Evolutionary conservation across 2,329 filamentous ascomycete genomes (phyloP).

Genomic region (Gremmenia infestans): DNA sequence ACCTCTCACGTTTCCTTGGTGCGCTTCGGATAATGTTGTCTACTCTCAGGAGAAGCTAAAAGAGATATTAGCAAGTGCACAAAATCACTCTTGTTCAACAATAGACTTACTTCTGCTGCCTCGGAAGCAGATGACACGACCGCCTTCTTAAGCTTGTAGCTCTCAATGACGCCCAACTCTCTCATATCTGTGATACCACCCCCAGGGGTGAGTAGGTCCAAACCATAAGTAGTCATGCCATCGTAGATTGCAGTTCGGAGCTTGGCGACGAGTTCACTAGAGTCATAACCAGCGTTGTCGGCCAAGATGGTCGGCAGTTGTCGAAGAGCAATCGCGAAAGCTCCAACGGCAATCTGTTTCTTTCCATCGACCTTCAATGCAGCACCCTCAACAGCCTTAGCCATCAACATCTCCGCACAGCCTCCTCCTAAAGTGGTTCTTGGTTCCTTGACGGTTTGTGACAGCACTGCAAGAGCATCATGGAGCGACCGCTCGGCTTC

Average conservation of each 20-base stretch:
- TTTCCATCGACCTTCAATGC: conserved; percentile 95
- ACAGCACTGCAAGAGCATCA: conserved; percentile 91
- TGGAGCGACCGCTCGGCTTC: conserved; percentile 95
- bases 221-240: conserved; percentile 84
- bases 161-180: conserved; percentile 90
- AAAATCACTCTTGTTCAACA: conserved; percentile 4
- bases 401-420: conserved; percentile 98
- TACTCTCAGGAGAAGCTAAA: conserved; percentile 78
- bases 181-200: conserved; percentile 95
- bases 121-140: conserved; percentile 95
- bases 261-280: conserved; percentile 85
- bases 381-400: conserved; percentile 90
- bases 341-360: conserved; percentile 87
- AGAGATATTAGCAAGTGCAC: conserved; percentile 11
- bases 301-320: conserved; percentile 95
- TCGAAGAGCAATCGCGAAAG: conserved; percentile 82
- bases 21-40: conserved; percentile 97
- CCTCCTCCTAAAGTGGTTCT: conserved; percentile 91
- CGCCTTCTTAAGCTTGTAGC: conserved; percentile 98
- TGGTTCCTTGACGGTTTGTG: conserved; percentile 92
- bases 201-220: conserved; percentile 84
- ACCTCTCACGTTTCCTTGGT: conserved; percentile 74
- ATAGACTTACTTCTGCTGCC: conserved; percentile 76
- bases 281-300: conserved; percentile 95
- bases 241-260: conserved; percentile 93